Conservation (phyloP, 2,329 filamentous ascomycete species). For the Fusarium buxicola region DNA sequence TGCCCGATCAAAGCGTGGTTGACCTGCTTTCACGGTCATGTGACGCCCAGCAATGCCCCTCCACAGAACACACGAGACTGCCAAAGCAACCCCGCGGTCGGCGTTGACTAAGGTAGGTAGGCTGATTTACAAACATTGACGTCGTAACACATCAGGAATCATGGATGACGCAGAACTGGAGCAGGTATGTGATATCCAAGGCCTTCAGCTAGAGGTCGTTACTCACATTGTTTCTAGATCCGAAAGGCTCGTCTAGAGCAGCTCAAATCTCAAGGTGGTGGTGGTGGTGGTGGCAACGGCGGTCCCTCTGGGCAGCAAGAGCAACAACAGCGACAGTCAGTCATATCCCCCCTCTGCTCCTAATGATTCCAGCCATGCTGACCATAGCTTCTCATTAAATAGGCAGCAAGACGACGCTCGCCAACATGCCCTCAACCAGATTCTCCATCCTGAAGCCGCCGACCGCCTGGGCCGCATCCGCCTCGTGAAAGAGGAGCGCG, state of each 20-base stretch:
- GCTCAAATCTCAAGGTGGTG: slow-evolving; percentile 79
- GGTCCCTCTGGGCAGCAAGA: slow-evolving; percentile 58
- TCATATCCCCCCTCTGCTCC: neutral
- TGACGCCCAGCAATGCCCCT: slow-evolving; percentile 42
- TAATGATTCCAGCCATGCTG: neutral
- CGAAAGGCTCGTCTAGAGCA: slow-evolving; percentile 92
- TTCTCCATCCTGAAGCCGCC: slow-evolving; percentile 92
- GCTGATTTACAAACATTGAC: slow-evolving; percentile 33
- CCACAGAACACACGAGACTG: slow-evolving; percentile 21
- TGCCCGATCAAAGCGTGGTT: slow-evolving; percentile 7
- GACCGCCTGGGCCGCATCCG: slow-evolving; percentile 95
- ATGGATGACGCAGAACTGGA: slow-evolving; percentile 61
- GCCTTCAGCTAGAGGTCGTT: too few species aligned
- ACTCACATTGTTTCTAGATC: slow-evolving; percentile 67
- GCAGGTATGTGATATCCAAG: slow-evolving; percentile 46
- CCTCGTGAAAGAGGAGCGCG: slow-evolving; percentile 92
- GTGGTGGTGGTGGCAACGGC: slow-evolving; percentile 59
- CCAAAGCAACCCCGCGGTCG: slow-evolving; percentile 34
- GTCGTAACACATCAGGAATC: slow-evolving; percentile 27
- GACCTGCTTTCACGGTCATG: slow-evolving; percentile 35
- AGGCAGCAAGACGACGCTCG: slow-evolving; percentile 75
- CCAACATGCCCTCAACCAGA: slow-evolving; percentile 84
- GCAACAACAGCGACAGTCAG: slow-evolving; percentile 68
- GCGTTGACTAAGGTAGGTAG: slow-evolving; percentile 30
- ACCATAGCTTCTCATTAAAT: slow-evolving; percentile 9